phyloP scores from a whole-genome alignment of 1,284 basidiomycete species.

The Ustilago curta region DNA sequence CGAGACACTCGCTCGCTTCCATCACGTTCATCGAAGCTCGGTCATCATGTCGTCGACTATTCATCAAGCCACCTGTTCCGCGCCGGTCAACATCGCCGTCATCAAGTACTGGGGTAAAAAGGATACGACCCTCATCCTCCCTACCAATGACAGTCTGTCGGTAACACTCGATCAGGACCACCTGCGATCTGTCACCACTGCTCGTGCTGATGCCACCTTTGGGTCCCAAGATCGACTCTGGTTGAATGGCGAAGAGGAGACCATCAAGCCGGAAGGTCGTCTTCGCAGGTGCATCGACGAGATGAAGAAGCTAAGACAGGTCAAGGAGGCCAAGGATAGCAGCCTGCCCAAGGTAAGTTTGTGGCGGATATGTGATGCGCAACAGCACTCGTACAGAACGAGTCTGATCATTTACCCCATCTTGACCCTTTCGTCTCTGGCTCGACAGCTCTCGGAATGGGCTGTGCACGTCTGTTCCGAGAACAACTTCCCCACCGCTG shows the following conservation, averaged over 20 bases:
- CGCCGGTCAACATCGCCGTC: slow-evolving; percentile 95
- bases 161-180: slow-evolving; percentile 97
- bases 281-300: slow-evolving; percentile 87
- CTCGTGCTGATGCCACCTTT: slow-evolving; percentile 84
- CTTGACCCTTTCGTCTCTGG: not conserved
- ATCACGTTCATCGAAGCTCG: slow-evolving; percentile 1
- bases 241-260: slow-evolving; percentile 92
- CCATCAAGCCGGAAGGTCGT: slow-evolving; percentile 84
- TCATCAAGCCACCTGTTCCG: slow-evolving; percentile 88
- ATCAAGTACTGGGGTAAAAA: slow-evolving; percentile 98
- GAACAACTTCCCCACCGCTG: slow-evolving; percentile 99
- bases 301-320: slow-evolving; percentile 81
- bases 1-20: not conserved
- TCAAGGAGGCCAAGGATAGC: slow-evolving; percentile 75
- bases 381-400: not conserved
- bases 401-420: not conserved
- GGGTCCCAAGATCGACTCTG: slow-evolving; percentile 80
- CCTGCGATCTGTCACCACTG: slow-evolving; percentile 91
- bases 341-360: slow-evolving; percentile 55
- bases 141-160: slow-evolving; percentile 96
- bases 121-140: slow-evolving; percentile 92
- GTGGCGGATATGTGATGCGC: not conserved
- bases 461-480: slow-evolving; percentile 81
- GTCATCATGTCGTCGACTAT: slow-evolving; percentile 69
- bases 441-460: slow-evolving; percentile 56